phyloP scores from a whole-genome alignment of 2,329 filamentous ascomycete genomes.

The Alternaria angustiovoidea region DNA sequence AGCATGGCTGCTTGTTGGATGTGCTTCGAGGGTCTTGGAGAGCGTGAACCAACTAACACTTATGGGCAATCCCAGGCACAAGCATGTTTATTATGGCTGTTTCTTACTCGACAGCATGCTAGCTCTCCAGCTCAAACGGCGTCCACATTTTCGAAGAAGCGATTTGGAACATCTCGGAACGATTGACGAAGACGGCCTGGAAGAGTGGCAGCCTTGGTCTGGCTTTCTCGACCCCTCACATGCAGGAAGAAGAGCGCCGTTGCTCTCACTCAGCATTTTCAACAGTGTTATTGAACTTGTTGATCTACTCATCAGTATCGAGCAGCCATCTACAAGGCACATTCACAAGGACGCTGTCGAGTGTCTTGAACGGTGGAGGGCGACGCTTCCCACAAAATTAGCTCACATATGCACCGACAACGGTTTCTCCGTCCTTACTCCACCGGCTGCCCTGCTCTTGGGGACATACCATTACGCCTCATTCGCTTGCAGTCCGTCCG shows the following conservation, averaged over 20 bases:
- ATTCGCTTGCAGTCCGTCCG: conserved; percentile 33
- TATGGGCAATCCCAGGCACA: conserved; percentile 43
- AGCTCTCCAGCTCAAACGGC: conserved; percentile 60
- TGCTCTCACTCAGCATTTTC: conserved; percentile 62
- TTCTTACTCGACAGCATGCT: conserved; percentile 69
- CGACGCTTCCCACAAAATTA: conserved; percentile 35
- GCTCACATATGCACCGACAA: conserved; percentile 27
- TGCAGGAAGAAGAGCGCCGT: conserved; percentile 34
- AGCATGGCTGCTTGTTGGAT: conserved; percentile 71
- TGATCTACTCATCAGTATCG: conserved; percentile 31
- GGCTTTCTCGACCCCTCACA: conserved; percentile 52
- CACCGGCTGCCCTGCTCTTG: conserved; percentile 40
- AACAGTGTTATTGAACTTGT: conserved; percentile 56
- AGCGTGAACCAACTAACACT: conserved; percentile 50
- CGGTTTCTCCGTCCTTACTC: conserved; percentile 26
- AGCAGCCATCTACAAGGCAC: neutral
- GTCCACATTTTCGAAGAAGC: conserved; percentile 59
- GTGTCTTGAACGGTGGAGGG: conserved; percentile 50
- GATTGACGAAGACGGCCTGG: conserved; percentile 71
- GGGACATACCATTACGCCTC: conserved; percentile 36
- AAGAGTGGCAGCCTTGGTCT: conserved; percentile 79
- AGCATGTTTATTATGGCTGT: conserved; percentile 63
- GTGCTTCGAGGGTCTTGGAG: conserved; percentile 65
- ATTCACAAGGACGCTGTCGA: conserved; percentile 36
- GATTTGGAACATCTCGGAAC: conserved; percentile 59